Percentiles rank a stretch among this genome's conserved stretches.
Evolutionary conservation across 352 stramenopile species (phyloP).

Genomic region (Pythium apleroticum): DNA sequence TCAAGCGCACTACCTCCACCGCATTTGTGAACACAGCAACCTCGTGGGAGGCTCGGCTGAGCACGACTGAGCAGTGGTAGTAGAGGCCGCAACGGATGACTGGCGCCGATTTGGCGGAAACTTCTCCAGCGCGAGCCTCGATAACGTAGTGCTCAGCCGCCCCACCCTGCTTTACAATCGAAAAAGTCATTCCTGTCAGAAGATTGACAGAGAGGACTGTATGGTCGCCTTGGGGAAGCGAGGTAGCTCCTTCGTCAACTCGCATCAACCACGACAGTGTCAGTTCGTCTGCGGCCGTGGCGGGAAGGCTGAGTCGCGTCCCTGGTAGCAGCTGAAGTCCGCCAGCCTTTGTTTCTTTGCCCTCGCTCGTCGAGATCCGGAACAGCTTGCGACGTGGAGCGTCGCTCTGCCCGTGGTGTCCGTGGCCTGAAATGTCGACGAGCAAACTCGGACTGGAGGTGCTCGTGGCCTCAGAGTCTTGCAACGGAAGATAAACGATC

Average conservation of each 20-base stretch:
- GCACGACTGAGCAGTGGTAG: slow-evolving; percentile 23
- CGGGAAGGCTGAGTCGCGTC: slow-evolving; percentile 26
- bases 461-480: slow-evolving; percentile 35
- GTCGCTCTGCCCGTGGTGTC: slow-evolving; percentile 37
- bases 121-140: background rate
- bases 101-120: slow-evolving; percentile 5
- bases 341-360: slow-evolving; percentile 26
- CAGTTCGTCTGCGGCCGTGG: background rate
- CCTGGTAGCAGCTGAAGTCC: slow-evolving; percentile 39
- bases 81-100: slow-evolving; percentile 19
- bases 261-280: slow-evolving; percentile 54
- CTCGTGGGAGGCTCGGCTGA: background rate
- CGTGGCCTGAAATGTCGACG: slow-evolving; percentile 55
- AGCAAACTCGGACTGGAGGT: slow-evolving; percentile 23
- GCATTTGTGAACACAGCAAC: slow-evolving; percentile 23
- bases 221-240: background rate
- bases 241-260: slow-evolving; percentile 13
- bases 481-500: slow-evolving; percentile 53
- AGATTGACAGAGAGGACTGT: background rate
- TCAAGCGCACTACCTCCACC: slow-evolving; percentile 3
- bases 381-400: slow-evolving; percentile 64
- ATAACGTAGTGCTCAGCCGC: background rate
- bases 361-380: slow-evolving; percentile 26
- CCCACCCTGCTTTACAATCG: background rate
- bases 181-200: background rate